Evolutionary conservation across 192 early-diverging fungal genomes (phyloP), one percentile per base, ranked within the genome.

Genomic region (Endogone sp.): DNA sequence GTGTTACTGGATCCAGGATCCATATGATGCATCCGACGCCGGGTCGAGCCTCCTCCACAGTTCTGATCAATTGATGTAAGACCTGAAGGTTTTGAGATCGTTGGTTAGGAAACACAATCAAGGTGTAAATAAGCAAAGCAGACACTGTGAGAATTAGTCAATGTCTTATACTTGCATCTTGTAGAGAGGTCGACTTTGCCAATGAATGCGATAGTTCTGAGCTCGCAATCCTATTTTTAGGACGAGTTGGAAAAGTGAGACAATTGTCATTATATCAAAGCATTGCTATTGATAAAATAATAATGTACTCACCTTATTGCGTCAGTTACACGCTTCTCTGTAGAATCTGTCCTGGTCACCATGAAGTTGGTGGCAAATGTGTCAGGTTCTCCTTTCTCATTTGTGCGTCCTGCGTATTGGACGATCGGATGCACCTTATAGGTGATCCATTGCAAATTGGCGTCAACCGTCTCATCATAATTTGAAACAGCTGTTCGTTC

Each of bases 401-500:
- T 49, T 1, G 9, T 16, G 37, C 16, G 37, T 49, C 37, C 37
- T 6, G 22, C 56, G 55, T 67, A 28, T 54, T 22, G 59, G 16
- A 44, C 59, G n/a, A 29, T 58, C 55, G 31, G 65, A 27, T 2
- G 29, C 32, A 55, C 59, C 65, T 27, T 30, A 56, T 57, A 67
- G 44, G 23, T 29, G 65, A 27, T 31, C 59, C 10, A 67, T 10
- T 67, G 56, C 59, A 27, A 59, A 67, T 0, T 23, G 31, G 0
- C 56, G 29, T 11, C 59, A 55, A 26, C 59, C 31, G 56, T 31
- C 31, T 6, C 29, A 56, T 26, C 65, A 54, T 32, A 59, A 32
- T 2, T 58, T 21, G 59, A 26, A 20, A 4, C 31, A 10, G 56
- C 27, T 57, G 56, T 67, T 30, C 22, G n/a, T 13, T 4, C 56